Base-by-base conservation (phyloP, 805 yeast species). In the Barnettozyma sucrosica region DNA sequence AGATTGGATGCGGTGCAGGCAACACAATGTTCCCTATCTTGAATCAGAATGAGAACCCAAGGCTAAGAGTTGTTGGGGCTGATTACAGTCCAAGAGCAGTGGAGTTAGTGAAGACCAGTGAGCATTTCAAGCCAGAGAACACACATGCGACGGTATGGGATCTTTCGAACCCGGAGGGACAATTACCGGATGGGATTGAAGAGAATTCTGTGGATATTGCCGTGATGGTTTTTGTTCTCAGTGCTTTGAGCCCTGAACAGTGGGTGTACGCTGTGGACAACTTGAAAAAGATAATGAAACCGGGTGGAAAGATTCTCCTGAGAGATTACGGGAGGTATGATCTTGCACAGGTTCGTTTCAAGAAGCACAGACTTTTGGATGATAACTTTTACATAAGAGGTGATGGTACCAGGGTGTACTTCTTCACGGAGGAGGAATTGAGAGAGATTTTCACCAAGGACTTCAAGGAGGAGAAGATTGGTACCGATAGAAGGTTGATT, bases 1-100 rank as follows among this genome's bases (percentile, higher is more conserved):
- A 93, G 66, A 84, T 93, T 41, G 99, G 99, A 3, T 93, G 99
- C 68, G 99, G 99, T 48, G 98, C 97, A 5, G 99, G 99, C 10
- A 93, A 93, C 65, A 93, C 99, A 0, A 77, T 93, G 71, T 93
- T 85, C 65, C 99, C 99, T 5, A 83, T 93, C 19, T 68, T 93
- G 49, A 76, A 76, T 47, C 89, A 85, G 56, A 93, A 93, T 64
- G 74, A 86, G 63, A 93, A 93, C 66, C 81, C 82, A n/a, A 67
- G 81, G 24, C 68, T 93, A 45, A 75, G 70, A 55, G 78, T 93
- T 7, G 75, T 79, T 46, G 99, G 96, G 2, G 93, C 89, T 43
- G 99, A 93, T 66, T 93, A 85, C 63, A 85, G 95, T 49, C 80
- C 83, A 50, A 83, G 83, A 52, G 99, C 99, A 0, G 93, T 93